A percentile compares a stretch with the other conserved stretches of the same genome.
These are phyloP conservation scores for Melastoma candidum DNA, from an alignment of 441 rosid genomes.

Conservation along the genomic window DNA sequence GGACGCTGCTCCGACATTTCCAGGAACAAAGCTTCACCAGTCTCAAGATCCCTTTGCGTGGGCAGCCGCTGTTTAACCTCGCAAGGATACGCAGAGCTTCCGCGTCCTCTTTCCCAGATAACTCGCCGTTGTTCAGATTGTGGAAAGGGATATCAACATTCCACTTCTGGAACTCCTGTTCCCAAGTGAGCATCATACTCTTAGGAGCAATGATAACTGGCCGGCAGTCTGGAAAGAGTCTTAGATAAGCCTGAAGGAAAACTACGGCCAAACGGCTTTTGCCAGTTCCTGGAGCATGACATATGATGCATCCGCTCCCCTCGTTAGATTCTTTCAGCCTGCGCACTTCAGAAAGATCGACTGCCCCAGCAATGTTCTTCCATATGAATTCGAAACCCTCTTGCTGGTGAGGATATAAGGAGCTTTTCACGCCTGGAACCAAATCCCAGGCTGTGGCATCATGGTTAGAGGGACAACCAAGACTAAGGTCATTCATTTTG, in stretches of 20 bases:
- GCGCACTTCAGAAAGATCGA: constrained; percentile 34
- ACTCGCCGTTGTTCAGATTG: constrained; percentile 32
- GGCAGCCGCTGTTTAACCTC: constrained; percentile 1
- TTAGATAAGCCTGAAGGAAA: constrained; percentile 48
- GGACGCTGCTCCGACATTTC: constrained; percentile 36
- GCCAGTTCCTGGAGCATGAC: constrained; percentile 85
- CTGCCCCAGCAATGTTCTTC: constrained; percentile 59
- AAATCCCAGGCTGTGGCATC: constrained; percentile 65
- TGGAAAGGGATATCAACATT: constrained; percentile 38
- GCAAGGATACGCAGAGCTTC: constrained; percentile 18
- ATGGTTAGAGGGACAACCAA: constrained; percentile 2
- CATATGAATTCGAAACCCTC: constrained; percentile 76
- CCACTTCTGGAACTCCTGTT: constrained; percentile 64
- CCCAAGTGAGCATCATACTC: constrained; percentile 54
- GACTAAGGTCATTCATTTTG: constrained; percentile 4
- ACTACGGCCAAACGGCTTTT: constrained; percentile 63
- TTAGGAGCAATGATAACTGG: constrained; percentile 67
- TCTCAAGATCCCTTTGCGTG: constrained; percentile 14
- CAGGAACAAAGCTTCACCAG: constrained; percentile 50
- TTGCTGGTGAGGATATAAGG: constrained; percentile 52
- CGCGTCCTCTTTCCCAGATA: constrained; percentile 36
- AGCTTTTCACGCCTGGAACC: constrained; percentile 39
- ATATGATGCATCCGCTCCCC: constrained; percentile 61
- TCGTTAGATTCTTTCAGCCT: constrained; percentile 16
- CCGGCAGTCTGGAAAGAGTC: constrained; percentile 41